Conservation (phyloP, 768 basidiomycete genomes). For the Trametopsis cervina region DNA sequence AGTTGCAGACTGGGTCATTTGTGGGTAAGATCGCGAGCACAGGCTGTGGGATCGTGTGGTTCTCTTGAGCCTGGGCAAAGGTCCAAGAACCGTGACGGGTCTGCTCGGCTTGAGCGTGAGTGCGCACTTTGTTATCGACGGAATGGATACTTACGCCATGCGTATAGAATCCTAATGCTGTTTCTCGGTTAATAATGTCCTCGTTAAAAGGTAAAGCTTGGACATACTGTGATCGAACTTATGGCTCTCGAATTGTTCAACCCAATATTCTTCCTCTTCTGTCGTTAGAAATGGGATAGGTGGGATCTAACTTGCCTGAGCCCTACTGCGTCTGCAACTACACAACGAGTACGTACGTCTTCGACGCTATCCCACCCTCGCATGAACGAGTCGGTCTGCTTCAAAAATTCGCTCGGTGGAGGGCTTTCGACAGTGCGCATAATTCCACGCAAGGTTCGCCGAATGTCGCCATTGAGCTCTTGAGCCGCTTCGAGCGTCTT, state of each 20-base stretch:
- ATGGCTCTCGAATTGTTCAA: constrained; percentile 50
- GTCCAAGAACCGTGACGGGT: constrained; percentile 33
- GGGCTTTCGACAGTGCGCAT: constrained; percentile 46
- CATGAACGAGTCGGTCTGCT: constrained; percentile 41
- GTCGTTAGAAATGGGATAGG: constrained; percentile 52
- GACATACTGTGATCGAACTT: constrained; percentile 59
- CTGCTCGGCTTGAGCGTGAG: constrained; percentile 21
- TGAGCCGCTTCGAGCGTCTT: constrained; percentile 38
- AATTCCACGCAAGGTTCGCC: constrained; percentile 50
- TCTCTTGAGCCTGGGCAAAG: constrained; percentile 33
- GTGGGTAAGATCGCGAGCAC: constrained; percentile 35
- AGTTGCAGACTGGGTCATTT: constrained; percentile 40
- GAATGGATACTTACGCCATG: constrained; percentile 31
- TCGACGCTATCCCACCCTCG: constrained; percentile 41
- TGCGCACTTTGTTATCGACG: constrained; percentile 1
- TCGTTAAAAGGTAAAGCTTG: too few relatives aligned
- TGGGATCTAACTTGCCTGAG: constrained; percentile 38
- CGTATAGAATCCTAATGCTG: constrained; percentile 65
- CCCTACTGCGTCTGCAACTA: neutral
- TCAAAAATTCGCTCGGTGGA: constrained; percentile 50
- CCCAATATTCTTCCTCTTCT: constrained; percentile 65
- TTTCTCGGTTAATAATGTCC: too few relatives aligned
- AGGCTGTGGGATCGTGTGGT: constrained; percentile 36
- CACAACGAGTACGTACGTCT: constrained; percentile 27
- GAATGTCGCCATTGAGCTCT: constrained; percentile 51